A percentile compares a stretch with the other conserved stretches of the same genome.
phyloP scores from a whole-genome alignment of 139 green algal genomes.

The Eudorina sp. region DNA sequence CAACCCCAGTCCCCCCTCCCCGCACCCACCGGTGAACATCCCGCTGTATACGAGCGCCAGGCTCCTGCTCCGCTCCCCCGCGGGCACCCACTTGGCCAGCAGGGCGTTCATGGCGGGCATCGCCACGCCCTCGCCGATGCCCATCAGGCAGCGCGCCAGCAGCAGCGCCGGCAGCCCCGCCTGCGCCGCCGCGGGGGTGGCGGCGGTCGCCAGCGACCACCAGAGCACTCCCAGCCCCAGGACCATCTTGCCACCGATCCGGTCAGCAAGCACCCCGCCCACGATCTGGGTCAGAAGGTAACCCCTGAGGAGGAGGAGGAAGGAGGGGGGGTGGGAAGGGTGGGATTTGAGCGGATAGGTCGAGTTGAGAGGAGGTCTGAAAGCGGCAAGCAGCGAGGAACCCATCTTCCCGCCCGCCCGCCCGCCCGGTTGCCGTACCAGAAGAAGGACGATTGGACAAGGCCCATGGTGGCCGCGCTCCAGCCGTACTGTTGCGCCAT shows the following conservation, averaged over 20 bases:
- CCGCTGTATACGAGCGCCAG: slow-evolving; percentile 96
- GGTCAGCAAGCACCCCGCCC: slow-evolving; percentile 94
- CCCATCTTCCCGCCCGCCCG: background rate
- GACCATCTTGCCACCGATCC: slow-evolving; percentile 94
- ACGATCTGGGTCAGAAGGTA: slow-evolving; percentile 92
- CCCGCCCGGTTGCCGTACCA: slow-evolving; percentile 75
- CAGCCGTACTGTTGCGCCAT: slow-evolving; percentile 93
- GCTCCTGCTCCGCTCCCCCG: slow-evolving; percentile 87
- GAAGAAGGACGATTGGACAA: slow-evolving; percentile 99
- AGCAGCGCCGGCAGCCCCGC: slow-evolving; percentile 89
- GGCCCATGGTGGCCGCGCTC: slow-evolving; percentile 86
- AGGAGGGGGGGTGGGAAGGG: background rate
- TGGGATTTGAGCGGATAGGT: background rate
- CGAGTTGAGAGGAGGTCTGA: background rate
- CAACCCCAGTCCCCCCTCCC: background rate
- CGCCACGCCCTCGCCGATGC: slow-evolving; percentile 97
- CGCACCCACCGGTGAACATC: slow-evolving; percentile 87
- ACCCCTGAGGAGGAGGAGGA: slow-evolving; percentile 62
- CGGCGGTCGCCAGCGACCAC: slow-evolving; percentile 93
- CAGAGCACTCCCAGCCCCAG: slow-evolving; percentile 96
- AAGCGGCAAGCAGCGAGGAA: background rate
- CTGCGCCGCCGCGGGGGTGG: slow-evolving; percentile 92
- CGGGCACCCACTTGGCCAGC: slow-evolving; percentile 92
- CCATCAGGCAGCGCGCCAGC: slow-evolving; percentile 89
- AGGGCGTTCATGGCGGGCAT: slow-evolving; percentile 99